These are phyloP conservation scores for Vaccinium corymbosum DNA, from an alignment of 148 eudicot species.

Conservation along the genomic window DNA sequence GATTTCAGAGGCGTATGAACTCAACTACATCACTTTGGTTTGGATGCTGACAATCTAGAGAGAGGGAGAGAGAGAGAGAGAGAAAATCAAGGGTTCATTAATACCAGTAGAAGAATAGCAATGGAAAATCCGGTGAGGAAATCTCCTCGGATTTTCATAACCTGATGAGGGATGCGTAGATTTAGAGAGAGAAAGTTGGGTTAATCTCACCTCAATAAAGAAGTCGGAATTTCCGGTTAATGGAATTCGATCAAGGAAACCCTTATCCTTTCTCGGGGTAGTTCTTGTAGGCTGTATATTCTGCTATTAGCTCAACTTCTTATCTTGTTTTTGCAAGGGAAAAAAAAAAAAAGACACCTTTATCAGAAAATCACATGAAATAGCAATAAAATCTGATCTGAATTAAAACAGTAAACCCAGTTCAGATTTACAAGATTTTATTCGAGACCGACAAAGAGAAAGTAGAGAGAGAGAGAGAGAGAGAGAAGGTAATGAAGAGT, in stretches of 20 bases:
- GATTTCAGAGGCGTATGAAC: constrained; percentile 1
- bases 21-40: constrained; percentile 15
- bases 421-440: constrained; percentile 3
- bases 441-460: neutral
- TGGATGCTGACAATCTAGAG: constrained; percentile 17
- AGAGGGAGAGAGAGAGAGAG: constrained; percentile 6
- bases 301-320: too few species aligned
- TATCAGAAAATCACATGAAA: neutral
- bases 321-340: too few species aligned
- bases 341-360: too few species aligned
- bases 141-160: constrained; percentile 9
- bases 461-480: neutral
- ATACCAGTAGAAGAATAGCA: neutral
- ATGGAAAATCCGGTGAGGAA: constrained; percentile 1
- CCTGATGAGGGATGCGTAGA: neutral
- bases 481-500: neutral
- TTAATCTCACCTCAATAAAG: too few species aligned
- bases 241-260: too few species aligned
- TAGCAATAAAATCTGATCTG: neutral
- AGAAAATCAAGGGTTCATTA: constrained; percentile 6
- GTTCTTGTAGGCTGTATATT: too few species aligned
- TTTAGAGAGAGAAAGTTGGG: constrained; percentile 4
- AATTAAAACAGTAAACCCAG: neutral
- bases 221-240: too few species aligned
- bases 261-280: too few species aligned